phyloP scores from a whole-genome alignment of 768 basidiomycete species.

The Lactarius sanguifluus region DNA sequence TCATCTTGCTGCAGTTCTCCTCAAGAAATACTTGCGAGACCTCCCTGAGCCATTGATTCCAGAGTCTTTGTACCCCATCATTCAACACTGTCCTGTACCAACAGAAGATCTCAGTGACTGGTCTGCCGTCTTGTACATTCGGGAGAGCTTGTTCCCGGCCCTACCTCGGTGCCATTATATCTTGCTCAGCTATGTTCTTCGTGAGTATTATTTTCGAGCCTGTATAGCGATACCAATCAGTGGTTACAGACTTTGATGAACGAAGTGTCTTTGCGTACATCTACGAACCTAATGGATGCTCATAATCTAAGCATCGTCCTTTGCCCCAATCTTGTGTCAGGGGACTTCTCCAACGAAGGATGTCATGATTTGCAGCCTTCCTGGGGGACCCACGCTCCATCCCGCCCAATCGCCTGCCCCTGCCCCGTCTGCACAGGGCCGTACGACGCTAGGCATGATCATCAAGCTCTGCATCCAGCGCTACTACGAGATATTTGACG shows the following conservation, averaged over 20 bases:
- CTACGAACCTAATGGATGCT: constrained; percentile 77
- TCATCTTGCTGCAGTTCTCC: constrained; percentile 76
- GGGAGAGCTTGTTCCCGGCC: constrained; percentile 64
- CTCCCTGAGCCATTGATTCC: constrained; percentile 78
- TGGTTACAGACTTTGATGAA: constrained; percentile 65
- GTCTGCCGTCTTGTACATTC: constrained; percentile 60
- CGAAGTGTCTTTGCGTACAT: constrained; percentile 68
- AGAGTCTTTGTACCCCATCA: constrained; percentile 60
- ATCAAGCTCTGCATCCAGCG: constrained; percentile 76
- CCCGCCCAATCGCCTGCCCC: constrained; percentile 32
- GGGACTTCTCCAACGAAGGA: constrained; percentile 67
- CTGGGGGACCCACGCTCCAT: constrained; percentile 46
- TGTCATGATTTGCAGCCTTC: constrained; percentile 69
- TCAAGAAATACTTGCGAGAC: constrained; percentile 85
- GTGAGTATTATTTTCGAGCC: constrained; percentile 20
- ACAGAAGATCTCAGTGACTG: constrained; percentile 55
- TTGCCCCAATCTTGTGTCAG: constrained; percentile 75
- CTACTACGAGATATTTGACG: constrained; percentile 87
- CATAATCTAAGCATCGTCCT: constrained; percentile 80
- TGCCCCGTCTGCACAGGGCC: constrained; percentile 42
- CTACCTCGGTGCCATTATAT: constrained; percentile 73
- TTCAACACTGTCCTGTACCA: constrained; percentile 65
- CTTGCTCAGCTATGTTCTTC: constrained; percentile 59
- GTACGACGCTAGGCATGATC: constrained; percentile 66
- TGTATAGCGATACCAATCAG: neutral